Evolutionary conservation across 202 grass and related monocot genomes (phyloP), one percentile per base, ranked within the genome.

Genomic region (Carex arenaria): DNA sequence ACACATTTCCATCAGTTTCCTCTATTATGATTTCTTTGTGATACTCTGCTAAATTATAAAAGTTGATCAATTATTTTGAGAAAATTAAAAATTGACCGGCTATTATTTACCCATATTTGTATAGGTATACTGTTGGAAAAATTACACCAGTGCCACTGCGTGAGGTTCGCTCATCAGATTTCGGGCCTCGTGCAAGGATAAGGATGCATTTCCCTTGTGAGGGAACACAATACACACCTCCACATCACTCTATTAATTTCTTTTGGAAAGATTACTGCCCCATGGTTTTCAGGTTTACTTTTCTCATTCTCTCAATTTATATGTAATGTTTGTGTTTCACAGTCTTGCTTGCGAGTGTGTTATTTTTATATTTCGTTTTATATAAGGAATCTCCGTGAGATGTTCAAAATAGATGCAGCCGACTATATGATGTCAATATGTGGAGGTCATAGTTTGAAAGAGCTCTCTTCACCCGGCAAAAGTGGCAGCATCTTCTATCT

Each of bases 351-450:
- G 60, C 51, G 57, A 81, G 43, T 49, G 38, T 23, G 22, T 47
- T 49, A 81, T 81, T 34, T 54, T 82, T 45, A 68, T 68, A 55
- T 82, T 20, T 68, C 9, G 7, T 65, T 65, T 82, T 67, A 18
- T 82, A 53, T 20, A 32, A 99, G 96, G 91, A 95, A 95, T 79
- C 93, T 99, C 28, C 90, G 96, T 62, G 96, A 95, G 90, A 99
- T 99, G 96, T 99, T 99, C 88, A 94, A 88, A 83, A 99, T 99
- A 61, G 96, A 99, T 89, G 93, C 96, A 57, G 96, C 96, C 69
- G 96, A 99, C 87, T 99, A 99, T 83, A 99, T 99, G 96, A 99
- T 99, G 93, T 99, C 96, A 30, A 89, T 99, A 87, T 99, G 96
- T 64, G 96, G 96, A 6, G 96, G 91, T 82, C 91, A 98, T 90